A percentile compares a stretch with the other conserved stretches of the same genome.
phyloP scores from a whole-genome alignment of 2,329 filamentous ascomycete genomes.

The Lasiodiplodia sp. region DNA sequence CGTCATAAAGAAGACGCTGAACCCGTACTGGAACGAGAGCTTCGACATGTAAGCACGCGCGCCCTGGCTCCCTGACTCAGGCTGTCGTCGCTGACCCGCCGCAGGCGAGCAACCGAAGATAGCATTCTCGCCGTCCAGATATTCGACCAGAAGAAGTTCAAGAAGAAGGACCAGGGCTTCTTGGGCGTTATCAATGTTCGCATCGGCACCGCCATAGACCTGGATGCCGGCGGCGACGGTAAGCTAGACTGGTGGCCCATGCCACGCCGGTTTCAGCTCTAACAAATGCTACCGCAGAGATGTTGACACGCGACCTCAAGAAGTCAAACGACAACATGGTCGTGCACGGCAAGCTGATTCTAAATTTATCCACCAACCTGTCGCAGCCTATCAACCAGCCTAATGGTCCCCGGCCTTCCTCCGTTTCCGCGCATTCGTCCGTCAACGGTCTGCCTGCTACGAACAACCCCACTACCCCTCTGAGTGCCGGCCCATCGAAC shows the following conservation, averaged over 20 bases:
- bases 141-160: slow-evolving; percentile 99
- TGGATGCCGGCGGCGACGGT: slow-evolving; percentile 92
- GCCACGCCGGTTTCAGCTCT: slow-evolving; percentile 16
- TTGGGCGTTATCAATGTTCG: slow-evolving; percentile 97
- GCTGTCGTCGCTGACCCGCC: slow-evolving; percentile 36
- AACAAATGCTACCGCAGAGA: slow-evolving; percentile 65
- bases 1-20: slow-evolving; percentile 96
- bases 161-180: slow-evolving; percentile 99
- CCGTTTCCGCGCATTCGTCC: slow-evolving; percentile 44
- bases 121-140: slow-evolving; percentile 98
- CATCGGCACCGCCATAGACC: slow-evolving; percentile 91
- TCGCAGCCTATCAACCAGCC: slow-evolving; percentile 64
- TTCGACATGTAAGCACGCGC: slow-evolving; percentile 84
- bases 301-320: slow-evolving; percentile 96
- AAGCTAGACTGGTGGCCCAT: slow-evolving; percentile 45
- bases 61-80: slow-evolving; percentile 29
- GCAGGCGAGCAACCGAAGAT: slow-evolving; percentile 87
- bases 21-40: slow-evolving; percentile 99
- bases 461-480: slow-evolving; percentile 26
- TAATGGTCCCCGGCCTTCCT: slow-evolving; percentile 28
- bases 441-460: slow-evolving; percentile 47
- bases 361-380: slow-evolving; percentile 94
- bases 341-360: slow-evolving; percentile 95
- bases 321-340: slow-evolving; percentile 98
- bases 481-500: slow-evolving; percentile 35